Conservation (phyloP, 768 basidiomycete genomes). For the Lactarius hengduanensis region DNA sequence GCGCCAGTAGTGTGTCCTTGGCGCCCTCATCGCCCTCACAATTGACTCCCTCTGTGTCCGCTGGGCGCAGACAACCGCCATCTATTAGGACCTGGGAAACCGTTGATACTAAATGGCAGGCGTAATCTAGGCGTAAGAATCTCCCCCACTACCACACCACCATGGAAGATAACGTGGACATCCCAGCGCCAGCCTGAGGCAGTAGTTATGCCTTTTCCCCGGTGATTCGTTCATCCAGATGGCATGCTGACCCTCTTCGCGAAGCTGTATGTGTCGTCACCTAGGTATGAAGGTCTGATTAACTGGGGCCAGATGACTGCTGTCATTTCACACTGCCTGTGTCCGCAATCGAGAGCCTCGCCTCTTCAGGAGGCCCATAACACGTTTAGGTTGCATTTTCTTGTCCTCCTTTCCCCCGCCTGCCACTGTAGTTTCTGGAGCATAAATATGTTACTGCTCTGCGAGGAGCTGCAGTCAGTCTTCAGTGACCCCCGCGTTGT, state of each 20-base stretch:
- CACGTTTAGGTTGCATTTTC: not conserved
- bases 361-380: not conserved
- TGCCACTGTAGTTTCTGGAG: not conserved
- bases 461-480: not conserved
- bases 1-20: not conserved
- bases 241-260: not conserved
- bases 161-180: not conserved
- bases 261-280: not conserved
- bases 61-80: not conserved
- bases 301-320: not conserved
- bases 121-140: not conserved
- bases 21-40: no score
- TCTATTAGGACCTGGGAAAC: not conserved
- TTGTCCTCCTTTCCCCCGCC: not conserved
- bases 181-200: not conserved
- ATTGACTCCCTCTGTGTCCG: not conserved
- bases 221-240: not conserved
- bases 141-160: not conserved
- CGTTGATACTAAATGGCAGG: no score
- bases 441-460: constrained; percentile 10
- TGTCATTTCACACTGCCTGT: not conserved
- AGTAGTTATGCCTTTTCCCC: not conserved
- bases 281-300: not conserved
- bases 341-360: not conserved
- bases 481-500: not conserved